phyloP scores from a whole-genome alignment of 2,329 filamentous ascomycete species.

The Fusarium ramigenum region DNA sequence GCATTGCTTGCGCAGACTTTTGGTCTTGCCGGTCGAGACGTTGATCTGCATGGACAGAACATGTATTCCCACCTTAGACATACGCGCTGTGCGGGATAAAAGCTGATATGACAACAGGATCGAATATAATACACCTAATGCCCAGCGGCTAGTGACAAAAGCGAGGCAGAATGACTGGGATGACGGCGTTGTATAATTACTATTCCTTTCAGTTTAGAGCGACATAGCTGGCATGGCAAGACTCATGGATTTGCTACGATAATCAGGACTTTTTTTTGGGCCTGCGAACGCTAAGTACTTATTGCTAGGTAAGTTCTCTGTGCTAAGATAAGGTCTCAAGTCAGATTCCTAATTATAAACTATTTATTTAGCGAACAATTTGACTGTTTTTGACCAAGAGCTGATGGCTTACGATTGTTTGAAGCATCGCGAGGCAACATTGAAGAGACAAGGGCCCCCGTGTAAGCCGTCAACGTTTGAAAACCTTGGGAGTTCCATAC shows the following conservation, averaged over 20 bases:
- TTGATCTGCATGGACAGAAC: not conserved
- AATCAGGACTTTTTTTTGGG: not conserved
- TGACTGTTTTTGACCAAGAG: not conserved
- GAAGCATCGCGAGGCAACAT: too few relatives aligned
- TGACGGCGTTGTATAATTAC: not conserved
- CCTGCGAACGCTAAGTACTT: not conserved
- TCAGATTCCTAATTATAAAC: rapidly evolving
- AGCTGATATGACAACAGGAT: not conserved
- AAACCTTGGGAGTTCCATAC: too few relatives aligned
- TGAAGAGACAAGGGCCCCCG: too few relatives aligned
- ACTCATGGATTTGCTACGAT: not conserved
- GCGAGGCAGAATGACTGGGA: not conserved
- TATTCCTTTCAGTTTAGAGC: not conserved
- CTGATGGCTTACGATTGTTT: rapidly evolving
- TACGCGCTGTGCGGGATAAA: not conserved
- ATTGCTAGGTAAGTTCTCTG: not conserved
- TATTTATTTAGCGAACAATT: not conserved
- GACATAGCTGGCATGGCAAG: rapidly evolving
- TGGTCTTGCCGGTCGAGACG: rapidly evolving
- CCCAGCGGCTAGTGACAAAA: not conserved
- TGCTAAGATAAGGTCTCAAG: not conserved
- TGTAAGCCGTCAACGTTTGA: too few relatives aligned
- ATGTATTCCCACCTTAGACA: not conserved
- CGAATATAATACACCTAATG: rapidly evolving
- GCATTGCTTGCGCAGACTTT: not conserved